These are phyloP conservation scores for Thielaviopsis punctulata DNA, from an alignment of 2,329 filamentous ascomycete genomes.

Conservation along the genomic window DNA sequence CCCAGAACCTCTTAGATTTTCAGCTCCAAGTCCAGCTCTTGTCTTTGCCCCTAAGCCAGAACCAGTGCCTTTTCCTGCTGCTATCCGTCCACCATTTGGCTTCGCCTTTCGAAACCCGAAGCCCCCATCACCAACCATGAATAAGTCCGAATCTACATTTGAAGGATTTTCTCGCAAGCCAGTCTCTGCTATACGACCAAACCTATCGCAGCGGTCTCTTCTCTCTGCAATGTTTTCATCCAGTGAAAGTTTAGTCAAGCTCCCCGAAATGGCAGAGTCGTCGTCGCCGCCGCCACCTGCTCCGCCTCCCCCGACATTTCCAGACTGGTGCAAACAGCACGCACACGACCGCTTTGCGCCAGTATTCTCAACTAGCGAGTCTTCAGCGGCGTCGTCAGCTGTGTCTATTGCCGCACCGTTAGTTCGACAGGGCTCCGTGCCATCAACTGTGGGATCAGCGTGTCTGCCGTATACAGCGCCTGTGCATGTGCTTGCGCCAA, in stretches of 20 bases:
- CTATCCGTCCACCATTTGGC: not conserved
- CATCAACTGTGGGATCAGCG: not conserved
- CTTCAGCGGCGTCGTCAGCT: not conserved
- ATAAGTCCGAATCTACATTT: not conserved
- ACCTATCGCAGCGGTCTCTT: not conserved
- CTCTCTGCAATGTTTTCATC: not conserved
- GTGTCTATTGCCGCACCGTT: not conserved
- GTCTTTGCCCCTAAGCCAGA: not conserved
- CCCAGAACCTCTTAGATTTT: not conserved
- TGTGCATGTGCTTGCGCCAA: too few species aligned
- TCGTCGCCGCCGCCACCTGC: not conserved
- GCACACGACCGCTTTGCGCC: not conserved
- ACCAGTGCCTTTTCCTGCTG: not conserved
- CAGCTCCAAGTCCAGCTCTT: not conserved
- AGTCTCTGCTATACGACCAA: not conserved
- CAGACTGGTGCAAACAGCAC: not conserved
- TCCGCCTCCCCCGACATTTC: not conserved
- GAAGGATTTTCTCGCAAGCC: not conserved
- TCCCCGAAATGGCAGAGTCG: not conserved
- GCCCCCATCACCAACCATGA: not conserved
- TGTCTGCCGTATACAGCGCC: not conserved
- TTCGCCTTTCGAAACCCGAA: not conserved
- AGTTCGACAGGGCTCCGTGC: not conserved
- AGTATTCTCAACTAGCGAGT: not conserved
- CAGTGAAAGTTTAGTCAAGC: not conserved